Base-by-base conservation (phyloP, 148 eudicot species). In the Arbutus unedo region DNA sequence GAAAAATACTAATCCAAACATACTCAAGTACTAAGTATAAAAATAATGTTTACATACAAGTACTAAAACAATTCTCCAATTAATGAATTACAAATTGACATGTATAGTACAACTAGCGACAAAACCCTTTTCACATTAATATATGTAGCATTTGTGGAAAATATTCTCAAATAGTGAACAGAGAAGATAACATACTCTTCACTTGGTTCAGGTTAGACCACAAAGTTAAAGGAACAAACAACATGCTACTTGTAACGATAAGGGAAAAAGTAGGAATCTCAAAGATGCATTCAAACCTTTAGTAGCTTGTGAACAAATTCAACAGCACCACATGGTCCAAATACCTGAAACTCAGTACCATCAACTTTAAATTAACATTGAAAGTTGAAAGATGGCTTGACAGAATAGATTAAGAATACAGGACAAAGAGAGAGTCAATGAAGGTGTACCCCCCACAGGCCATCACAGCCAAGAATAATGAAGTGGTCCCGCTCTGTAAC, bases 381-480 rank as follows among this genome's bases (percentile, higher is more conserved):
- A 51, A 13, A 81, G 48, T 84, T 74, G 53, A 51, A 73, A 43
- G 18, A 71, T 77, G 54, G 10, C 38, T 13, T 45, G 13, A 48
- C 66, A 56, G 19, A 57, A 41, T 21, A 45, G 21, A 25, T 66
- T 6, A 72, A 82, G 2, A 41, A 44, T 19, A 3, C 79, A 59
- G 67, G 15, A 72, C 70, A 51, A 70, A 56, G 77, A 14, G 19
- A 7, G 3, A 31, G 47, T 62, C 44, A 76, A 66, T 21, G 57
- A 43, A 83, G 62, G 84, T 81, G 81, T 93, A 94, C 98, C 89
- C 95, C 96, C 98, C 98, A 94, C 85, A 94, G 91, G 82, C 98
- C 98, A 91, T 94, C 98, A 86, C 96, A 93, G 74, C 96, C 98
- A 80, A 94, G 96, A 88, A 94, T 91, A 48, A 94, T 91, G 82